Conservation (phyloP, 1,284 basidiomycete genomes). For the Bjerkandera adusta region DNA sequence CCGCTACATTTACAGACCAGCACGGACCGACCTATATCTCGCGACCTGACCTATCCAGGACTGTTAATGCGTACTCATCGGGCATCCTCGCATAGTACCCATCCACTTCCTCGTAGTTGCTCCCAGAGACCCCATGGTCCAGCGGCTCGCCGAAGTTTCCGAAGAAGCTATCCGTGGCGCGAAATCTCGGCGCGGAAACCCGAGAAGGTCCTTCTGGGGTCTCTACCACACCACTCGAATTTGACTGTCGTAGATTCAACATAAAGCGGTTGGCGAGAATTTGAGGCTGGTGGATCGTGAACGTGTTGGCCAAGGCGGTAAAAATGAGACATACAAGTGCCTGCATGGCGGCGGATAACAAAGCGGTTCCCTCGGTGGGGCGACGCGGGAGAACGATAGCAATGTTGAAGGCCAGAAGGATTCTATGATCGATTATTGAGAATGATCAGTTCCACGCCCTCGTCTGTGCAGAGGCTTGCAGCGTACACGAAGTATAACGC, state of each 20-base stretch:
- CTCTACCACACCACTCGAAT: too few species aligned
- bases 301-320: background rate
- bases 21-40: too few species aligned
- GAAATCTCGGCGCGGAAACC: slow-evolving; percentile 1
- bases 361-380: background rate
- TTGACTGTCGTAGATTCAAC: slow-evolving; percentile 5
- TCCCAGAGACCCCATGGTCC: background rate
- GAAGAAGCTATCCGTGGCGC: slow-evolving; percentile 10
- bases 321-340: slow-evolving; percentile 9
- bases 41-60: too few species aligned
- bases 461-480: background rate
- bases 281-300: background rate
- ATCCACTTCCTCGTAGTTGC: background rate
- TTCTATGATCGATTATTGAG: background rate
- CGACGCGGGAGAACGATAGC: background rate
- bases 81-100: background rate
- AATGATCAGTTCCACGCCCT: background rate
- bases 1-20: too few species aligned
- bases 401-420: background rate
- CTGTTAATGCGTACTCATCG: too few species aligned
- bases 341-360: background rate
- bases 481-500: background rate
- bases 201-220: too few species aligned
- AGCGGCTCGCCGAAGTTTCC: slow-evolving; percentile 21
- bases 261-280: slow-evolving; percentile 9